Conservation (phyloP, 148 eudicot species). For the Amaranthus cruentus region DNA sequence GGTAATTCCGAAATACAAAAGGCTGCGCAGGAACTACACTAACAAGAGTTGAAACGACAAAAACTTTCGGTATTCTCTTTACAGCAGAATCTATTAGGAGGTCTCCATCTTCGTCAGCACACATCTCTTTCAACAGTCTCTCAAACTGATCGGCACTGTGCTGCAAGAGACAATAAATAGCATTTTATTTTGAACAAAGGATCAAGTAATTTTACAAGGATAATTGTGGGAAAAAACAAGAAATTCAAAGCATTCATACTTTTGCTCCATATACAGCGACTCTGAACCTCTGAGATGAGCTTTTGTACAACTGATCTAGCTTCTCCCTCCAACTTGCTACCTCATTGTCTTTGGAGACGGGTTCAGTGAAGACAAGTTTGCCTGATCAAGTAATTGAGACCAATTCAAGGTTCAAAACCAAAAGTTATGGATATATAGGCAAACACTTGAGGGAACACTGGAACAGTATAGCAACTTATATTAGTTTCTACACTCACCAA, state of each 20-base stretch:
- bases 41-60: constrained; percentile 91
- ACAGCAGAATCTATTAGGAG: constrained; percentile 92
- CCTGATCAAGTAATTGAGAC: constrained; percentile 44
- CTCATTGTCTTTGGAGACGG: constrained; percentile 89
- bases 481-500: constrained; percentile 51
- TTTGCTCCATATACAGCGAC: constrained; percentile 99
- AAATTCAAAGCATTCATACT: constrained; percentile 35
- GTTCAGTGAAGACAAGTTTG: constrained; percentile 93
- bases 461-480: not conserved
- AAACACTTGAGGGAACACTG: not conserved
- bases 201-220: constrained; percentile 8
- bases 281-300: constrained; percentile 95
- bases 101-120: constrained; percentile 95
- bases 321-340: constrained; percentile 96
- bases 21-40: constrained; percentile 92
- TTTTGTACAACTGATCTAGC: constrained; percentile 95
- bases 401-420: not conserved
- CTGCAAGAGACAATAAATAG: constrained; percentile 54
- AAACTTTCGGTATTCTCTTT: constrained; percentile 81
- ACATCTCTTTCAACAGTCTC: constrained; percentile 91
- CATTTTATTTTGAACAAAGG: constrained; percentile 16
- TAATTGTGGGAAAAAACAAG: not conserved
- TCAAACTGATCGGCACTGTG: constrained; percentile 99
- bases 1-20: constrained; percentile 94
- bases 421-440: not conserved